Evolutionary conservation across 2,329 filamentous ascomycete species (phyloP).

Genomic region (Decorospora gaudefroyi): DNA sequence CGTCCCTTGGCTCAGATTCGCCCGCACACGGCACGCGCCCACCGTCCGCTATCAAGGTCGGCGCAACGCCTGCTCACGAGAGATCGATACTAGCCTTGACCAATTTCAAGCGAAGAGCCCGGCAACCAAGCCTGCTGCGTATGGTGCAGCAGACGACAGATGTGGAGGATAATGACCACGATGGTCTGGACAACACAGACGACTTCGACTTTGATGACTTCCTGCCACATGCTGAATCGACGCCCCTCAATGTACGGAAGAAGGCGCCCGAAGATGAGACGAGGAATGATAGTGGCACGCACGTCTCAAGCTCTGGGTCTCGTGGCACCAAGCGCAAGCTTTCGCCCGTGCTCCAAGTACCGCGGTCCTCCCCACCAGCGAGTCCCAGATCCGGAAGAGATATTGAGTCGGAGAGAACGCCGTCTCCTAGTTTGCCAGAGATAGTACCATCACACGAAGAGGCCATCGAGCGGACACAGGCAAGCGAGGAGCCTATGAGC

Average conservation of each 20-base stretch:
- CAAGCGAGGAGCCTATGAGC: conserved; percentile 41
- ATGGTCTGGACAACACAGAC: conserved; percentile 52
- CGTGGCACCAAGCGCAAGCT: conserved; percentile 49
- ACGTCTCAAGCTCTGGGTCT: conserved; percentile 40
- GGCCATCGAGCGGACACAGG: conserved; percentile 27
- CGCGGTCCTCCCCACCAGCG: conserved; percentile 46
- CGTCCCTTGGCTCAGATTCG: conserved; percentile 42
- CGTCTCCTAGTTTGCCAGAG: conserved; percentile 44
- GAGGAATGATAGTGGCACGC: conserved; percentile 34
- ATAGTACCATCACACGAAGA: conserved; percentile 34
- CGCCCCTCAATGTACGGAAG: conserved; percentile 59
- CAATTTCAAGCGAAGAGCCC: conserved; percentile 56
- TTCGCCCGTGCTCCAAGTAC: conserved; percentile 46
- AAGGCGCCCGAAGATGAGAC: conserved; percentile 34
- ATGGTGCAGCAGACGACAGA: conserved; percentile 54
- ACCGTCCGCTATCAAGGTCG: conserved; percentile 52
- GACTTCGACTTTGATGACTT: conserved; percentile 52
- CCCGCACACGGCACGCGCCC: conserved; percentile 46
- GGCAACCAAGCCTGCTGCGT: conserved; percentile 56
- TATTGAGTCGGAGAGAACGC: conserved; percentile 38
- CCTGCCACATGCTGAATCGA: conserved; percentile 69
- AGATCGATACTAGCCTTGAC: conserved; percentile 55
- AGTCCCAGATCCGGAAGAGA: conserved; percentile 36
- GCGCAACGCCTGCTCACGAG: conserved; percentile 52
- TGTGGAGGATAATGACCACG: conserved; percentile 53